Evolutionary conservation across 2,329 filamentous ascomycete genomes (phyloP).

Genomic region (Fusarium sp.): DNA sequence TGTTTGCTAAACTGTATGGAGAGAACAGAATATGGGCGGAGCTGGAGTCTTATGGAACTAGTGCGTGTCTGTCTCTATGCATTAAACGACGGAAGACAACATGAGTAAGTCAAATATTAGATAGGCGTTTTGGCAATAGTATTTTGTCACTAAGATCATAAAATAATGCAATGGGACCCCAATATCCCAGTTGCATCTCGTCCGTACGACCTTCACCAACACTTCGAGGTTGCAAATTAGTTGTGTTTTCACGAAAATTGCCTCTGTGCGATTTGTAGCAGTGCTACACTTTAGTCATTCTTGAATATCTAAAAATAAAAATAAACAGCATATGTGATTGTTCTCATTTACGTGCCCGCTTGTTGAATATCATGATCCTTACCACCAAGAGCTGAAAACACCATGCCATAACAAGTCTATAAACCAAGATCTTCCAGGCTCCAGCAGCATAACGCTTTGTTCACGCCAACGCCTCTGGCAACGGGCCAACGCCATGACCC

Average conservation of each 20-base stretch:
- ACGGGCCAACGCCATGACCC: constrained; percentile 32
- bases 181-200: background rate
- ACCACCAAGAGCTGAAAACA: constrained; percentile 25
- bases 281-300: background rate
- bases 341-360: constrained; percentile 28
- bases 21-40: constrained; percentile 11
- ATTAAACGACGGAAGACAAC: constrained; percentile 12
- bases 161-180: constrained; percentile 4
- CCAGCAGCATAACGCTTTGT: constrained; percentile 26
- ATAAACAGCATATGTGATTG: background rate
- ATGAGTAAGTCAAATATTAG: constrained; percentile 20
- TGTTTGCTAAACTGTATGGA: constrained; percentile 13
- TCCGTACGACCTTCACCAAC: background rate
- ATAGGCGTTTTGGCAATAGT: constrained; percentile 33
- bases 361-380: constrained; percentile 35
- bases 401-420: constrained; percentile 42
- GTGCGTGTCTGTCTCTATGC: constrained; percentile 3
- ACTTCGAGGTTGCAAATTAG: background rate
- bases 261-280: background rate
- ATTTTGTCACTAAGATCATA: constrained; percentile 4
- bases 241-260: background rate
- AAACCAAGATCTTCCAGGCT: constrained; percentile 24
- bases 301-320: background rate
- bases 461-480: constrained; percentile 34
- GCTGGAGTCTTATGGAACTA: constrained; percentile 16